phyloP scores from a whole-genome alignment of 2,329 filamentous ascomycete genomes.

The Diplodia sapinea region DNA sequence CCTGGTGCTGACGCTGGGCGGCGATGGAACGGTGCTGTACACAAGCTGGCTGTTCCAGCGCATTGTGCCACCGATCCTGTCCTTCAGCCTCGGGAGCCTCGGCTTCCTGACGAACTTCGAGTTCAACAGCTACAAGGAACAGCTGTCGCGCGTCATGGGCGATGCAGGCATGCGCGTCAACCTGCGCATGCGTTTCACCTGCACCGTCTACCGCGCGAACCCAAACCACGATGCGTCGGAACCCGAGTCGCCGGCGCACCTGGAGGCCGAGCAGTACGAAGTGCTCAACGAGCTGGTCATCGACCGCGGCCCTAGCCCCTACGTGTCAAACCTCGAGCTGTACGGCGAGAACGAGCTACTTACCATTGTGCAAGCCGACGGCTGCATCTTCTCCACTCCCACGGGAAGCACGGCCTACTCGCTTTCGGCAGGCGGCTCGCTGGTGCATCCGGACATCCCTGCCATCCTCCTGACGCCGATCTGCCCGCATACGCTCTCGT shows the following conservation, averaged over 20 bases:
- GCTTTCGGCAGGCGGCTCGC: slow-evolving; percentile 89
- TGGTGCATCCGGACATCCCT: slow-evolving; percentile 95
- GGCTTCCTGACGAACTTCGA: slow-evolving; percentile 90
- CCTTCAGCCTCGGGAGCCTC: slow-evolving; percentile 81
- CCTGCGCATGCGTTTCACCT: slow-evolving; percentile 97
- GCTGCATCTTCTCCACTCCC: slow-evolving; percentile 96
- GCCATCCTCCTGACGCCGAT: slow-evolving; percentile 96
- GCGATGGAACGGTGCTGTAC: slow-evolving; percentile 85
- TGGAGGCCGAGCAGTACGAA: slow-evolving; percentile 95
- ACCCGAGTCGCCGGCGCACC: slow-evolving; percentile 58
- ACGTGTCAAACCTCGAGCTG: slow-evolving; percentile 94
- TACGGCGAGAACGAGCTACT: slow-evolving; percentile 95
- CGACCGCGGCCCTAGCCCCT: slow-evolving; percentile 93
- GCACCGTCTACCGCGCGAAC: slow-evolving; percentile 83
- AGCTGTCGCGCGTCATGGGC: slow-evolving; percentile 89
- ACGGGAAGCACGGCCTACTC: slow-evolving; percentile 93
- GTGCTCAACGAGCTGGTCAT: slow-evolving; percentile 98
- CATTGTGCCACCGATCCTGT: slow-evolving; percentile 82
- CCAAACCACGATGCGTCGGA: slow-evolving; percentile 41
- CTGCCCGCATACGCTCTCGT: slow-evolving; percentile 94
- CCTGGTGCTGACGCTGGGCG: slow-evolving; percentile 84
- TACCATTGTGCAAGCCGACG: slow-evolving; percentile 94
- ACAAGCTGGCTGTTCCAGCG: slow-evolving; percentile 93
- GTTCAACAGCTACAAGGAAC: slow-evolving; percentile 84
- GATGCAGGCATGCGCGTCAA: slow-evolving; percentile 96